A percentile compares a stretch with the other conserved stretches of the same genome.
Conservation (phyloP, 306 rosid genomes). For the Rubus idaeus region DNA sequence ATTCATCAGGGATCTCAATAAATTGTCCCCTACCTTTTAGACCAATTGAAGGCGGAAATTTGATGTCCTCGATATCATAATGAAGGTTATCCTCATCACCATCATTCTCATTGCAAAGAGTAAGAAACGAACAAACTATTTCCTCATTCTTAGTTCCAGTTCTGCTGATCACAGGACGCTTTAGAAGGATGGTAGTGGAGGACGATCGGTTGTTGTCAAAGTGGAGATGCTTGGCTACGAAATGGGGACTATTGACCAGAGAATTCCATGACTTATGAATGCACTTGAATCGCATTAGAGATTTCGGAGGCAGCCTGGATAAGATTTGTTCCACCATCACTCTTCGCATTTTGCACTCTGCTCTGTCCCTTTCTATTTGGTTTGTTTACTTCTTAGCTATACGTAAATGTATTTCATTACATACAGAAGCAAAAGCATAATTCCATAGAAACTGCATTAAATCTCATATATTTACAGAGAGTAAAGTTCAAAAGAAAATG, state of each 20-base stretch:
- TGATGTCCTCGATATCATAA: neutral
- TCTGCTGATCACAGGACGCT: neutral
- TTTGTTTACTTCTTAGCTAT: too few species aligned
- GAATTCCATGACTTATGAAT: conserved; percentile 6
- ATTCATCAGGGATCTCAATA: neutral
- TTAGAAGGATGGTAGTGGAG: neutral
- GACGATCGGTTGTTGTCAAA: neutral
- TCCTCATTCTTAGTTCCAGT: neutral
- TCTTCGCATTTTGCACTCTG: conserved; percentile 13
- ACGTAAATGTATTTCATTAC: too few species aligned
- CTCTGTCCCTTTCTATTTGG: neutral
- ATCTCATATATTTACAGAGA: too few species aligned
- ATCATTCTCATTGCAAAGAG: neutral
- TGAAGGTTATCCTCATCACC: neutral
- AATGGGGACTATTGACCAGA: conserved; percentile 5
- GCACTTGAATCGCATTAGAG: conserved; percentile 16
- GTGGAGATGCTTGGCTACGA: conserved; percentile 11
- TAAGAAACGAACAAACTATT: conserved; percentile 7
- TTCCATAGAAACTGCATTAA: too few species aligned
- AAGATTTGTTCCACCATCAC: conserved; percentile 15
- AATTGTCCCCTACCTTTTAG: neutral
- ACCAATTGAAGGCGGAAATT: neutral
- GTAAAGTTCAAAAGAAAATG: too few species aligned
- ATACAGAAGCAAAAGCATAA: neutral
- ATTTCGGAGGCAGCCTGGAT: conserved; percentile 23